These are phyloP conservation scores for Gynostemma pentaphyllum DNA, from an alignment of 306 rosid species.

Conservation along the genomic window DNA sequence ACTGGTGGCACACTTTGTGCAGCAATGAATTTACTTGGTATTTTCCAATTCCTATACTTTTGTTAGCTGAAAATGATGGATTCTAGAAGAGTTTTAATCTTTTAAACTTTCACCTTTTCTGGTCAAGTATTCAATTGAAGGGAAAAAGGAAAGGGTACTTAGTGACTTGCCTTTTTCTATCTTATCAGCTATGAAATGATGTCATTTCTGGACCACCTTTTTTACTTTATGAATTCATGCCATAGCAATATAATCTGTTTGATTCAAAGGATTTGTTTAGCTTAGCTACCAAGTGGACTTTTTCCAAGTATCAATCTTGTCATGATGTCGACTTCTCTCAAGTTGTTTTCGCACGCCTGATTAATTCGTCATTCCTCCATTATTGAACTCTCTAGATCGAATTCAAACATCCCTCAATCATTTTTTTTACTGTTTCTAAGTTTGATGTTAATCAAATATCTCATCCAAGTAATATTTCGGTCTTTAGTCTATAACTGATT, in stretches of 20 bases:
- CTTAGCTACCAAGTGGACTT: neutral
- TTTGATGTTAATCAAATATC: too few species aligned
- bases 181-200: neutral
- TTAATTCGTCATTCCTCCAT: neutral
- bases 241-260: too few species aligned
- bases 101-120: too few species aligned
- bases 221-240: neutral
- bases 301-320: neutral
- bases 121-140: too few species aligned
- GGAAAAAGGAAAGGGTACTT: neutral
- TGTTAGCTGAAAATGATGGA: neutral
- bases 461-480: too few species aligned
- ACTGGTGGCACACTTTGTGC: constrained; percentile 97
- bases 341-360: neutral
- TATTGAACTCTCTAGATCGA: neutral
- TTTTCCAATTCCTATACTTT: neutral
- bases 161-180: neutral
- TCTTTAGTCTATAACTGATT: neutral
- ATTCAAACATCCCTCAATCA: too few species aligned
- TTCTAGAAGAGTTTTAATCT: neutral
- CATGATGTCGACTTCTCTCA: neutral
- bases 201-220: neutral
- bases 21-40: constrained; percentile 89
- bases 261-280: neutral
- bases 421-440: neutral